Evolutionary conservation across 2,329 filamentous ascomycete species (phyloP), one percentile per base, ranked within the genome.

Genomic region (Microcyclosporella mali): DNA sequence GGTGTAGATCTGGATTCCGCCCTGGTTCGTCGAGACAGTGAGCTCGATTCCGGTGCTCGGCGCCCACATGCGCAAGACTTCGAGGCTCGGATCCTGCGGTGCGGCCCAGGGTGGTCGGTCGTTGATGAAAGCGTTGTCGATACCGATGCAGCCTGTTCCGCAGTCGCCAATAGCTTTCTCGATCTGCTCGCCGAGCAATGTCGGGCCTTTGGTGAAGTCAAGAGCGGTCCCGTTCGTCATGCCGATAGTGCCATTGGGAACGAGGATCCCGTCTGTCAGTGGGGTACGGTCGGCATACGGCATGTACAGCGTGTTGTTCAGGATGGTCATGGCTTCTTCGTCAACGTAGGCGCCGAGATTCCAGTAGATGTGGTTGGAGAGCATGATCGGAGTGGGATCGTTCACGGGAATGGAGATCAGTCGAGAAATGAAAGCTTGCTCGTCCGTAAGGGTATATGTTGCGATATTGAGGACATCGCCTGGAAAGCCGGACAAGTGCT

Each of bases 301-400:
- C 60, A 89, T 61, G 61, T 81, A 73, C 34, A 89, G 72, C 11
- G 81, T 83, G 69, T 88, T 82, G 68, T 88, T 85, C 41, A 85
- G 71, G 11, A 76, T 74, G 1, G 69, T 71, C 44, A 72, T 70
- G 2, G 82, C 85, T 60, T 84, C 73, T 45, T 82, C 78, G 67
- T 88, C 87, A 57, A 82, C 74, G 57, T 85, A 90, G 27, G 81
- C 85, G 57, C 89, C 85, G 33, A 90, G 71, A 62, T 89, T 89
- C 85, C 85, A 90, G 72, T 90, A 90, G 6, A 77, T 78, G 63
- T 83, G 80, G 33, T 79, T 78, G 60, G 77, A 85, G 45, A 90
- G 73, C 85, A 90, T 89, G 63, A 90, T 87, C 37, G 85, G 85
- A 4, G 85, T 89, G 68, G 81, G 82, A 67, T 85, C 79, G 21